Conservation (phyloP, 2,329 filamentous ascomycete species). For the Fusarium avenaceum region DNA sequence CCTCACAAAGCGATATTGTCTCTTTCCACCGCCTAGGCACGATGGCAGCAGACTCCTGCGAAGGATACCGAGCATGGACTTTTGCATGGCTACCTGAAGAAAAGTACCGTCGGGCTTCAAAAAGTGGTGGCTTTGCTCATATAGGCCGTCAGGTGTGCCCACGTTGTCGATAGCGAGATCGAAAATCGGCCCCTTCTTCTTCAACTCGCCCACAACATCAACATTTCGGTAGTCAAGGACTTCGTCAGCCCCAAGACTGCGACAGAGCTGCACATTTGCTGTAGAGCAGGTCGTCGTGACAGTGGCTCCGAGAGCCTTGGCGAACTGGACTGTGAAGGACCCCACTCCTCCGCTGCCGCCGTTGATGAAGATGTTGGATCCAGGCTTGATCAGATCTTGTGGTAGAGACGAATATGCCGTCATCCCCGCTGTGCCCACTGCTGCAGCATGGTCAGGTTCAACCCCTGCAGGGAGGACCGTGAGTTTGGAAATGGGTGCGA, state of each 20-base stretch:
- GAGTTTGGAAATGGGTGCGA: no score
- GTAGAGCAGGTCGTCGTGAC: constrained; percentile 27
- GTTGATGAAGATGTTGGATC: constrained; percentile 22
- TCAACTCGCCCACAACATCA: neutral
- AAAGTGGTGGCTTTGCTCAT: constrained; percentile 36
- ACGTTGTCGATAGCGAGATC: constrained; percentile 31
- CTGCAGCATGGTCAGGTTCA: no score
- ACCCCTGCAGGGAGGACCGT: no score
- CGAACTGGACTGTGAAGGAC: constrained; percentile 35
- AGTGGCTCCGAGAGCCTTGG: constrained; percentile 26
- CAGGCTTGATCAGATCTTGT: constrained; percentile 2
- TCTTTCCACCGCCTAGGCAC: constrained; percentile 31
- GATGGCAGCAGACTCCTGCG: constrained; percentile 29
- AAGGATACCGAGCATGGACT: neutral
- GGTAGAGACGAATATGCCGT: no score
- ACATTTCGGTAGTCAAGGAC: constrained; percentile 26
- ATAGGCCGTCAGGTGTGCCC: constrained; percentile 24
- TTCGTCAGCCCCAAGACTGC: constrained; percentile 20
- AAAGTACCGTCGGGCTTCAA: constrained; percentile 22
- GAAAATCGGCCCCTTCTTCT: neutral
- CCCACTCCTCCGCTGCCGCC: constrained; percentile 40
- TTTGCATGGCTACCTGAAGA: constrained; percentile 7
- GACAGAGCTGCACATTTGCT: constrained; percentile 19
- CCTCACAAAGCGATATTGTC: constrained; percentile 34
- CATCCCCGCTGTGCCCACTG: no score